Evolutionary conservation across 208 protist species (phyloP).

Genomic region (Tritrichomonas musculus): DNA sequence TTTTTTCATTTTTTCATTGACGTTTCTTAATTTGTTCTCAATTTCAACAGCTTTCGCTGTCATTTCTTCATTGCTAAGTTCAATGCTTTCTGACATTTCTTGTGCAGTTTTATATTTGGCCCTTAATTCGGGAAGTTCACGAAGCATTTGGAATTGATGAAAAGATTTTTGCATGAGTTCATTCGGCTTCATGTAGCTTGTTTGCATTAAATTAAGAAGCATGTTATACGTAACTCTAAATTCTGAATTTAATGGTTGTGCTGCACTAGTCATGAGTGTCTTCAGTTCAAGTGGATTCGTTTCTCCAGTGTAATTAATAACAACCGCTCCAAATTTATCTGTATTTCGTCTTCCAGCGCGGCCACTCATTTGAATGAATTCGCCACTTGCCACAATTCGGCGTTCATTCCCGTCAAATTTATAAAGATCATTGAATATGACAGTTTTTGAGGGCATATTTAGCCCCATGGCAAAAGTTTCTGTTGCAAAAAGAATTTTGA

Average conservation of each 20-base stretch:
- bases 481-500: constrained; percentile 90
- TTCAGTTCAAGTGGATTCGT: background rate
- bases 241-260: constrained; percentile 53
- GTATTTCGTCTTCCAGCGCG: constrained; percentile 13
- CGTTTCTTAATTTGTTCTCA: background rate
- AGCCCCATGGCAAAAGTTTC: constrained; percentile 99
- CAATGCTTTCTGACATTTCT: background rate
- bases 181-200: background rate
- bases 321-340: constrained; percentile 26
- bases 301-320: background rate
- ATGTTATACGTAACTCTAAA: constrained; percentile 80
- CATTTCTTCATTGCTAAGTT: background rate
- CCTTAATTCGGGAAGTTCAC: background rate
- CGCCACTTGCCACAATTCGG: constrained; percentile 67
- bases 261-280: background rate
- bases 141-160: background rate
- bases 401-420: constrained; percentile 96
- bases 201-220: constrained; percentile 70
- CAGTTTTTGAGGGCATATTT: constrained; percentile 96
- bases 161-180: background rate
- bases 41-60: background rate
- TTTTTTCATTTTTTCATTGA: background rate
- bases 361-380: constrained; percentile 43
- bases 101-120: background rate
- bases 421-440: constrained; percentile 92